Evolutionary conservation across 192 early-diverging fungal genomes (phyloP).

Genomic region (Entomortierella lignicola): DNA sequence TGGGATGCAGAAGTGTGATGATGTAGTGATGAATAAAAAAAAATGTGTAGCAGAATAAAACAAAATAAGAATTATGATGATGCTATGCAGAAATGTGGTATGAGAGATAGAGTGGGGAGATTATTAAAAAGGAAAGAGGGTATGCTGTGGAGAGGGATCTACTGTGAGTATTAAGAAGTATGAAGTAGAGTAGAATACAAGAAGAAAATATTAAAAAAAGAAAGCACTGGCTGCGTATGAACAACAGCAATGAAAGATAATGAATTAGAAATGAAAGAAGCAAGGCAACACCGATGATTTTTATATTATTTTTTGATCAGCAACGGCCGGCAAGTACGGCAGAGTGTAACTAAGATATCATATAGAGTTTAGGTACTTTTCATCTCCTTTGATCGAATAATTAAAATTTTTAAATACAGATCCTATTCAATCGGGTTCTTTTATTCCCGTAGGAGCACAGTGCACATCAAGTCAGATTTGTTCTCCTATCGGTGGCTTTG

Average conservation of each 20-base stretch:
- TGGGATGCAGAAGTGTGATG: background rate
- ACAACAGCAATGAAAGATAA: too few species aligned
- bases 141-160: too few species aligned
- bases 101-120: conserved; percentile 2
- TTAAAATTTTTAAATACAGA: background rate
- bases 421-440: conserved; percentile 11
- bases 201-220: too few species aligned
- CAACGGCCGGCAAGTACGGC: conserved; percentile 4
- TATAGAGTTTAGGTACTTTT: too few species aligned
- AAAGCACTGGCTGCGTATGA: too few species aligned
- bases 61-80: background rate
- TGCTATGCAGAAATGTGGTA: conserved; percentile 1
- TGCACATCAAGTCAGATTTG: background rate
- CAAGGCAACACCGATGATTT: too few species aligned
- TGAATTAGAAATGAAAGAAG: too few species aligned
- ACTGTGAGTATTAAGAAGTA: background rate
- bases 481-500: background rate
- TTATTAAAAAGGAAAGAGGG: background rate
- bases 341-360: too few species aligned
- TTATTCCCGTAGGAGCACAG: conserved; percentile 5
- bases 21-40: background rate
- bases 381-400: background rate
- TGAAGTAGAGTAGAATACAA: background rate
- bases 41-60: background rate
- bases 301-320: too few species aligned